A percentile compares a stretch with the other conserved stretches of the same genome.
These are phyloP conservation scores for Akanthomyces muscarius DNA, from an alignment of 2,329 filamentous ascomycete species.

Conservation along the genomic window DNA sequence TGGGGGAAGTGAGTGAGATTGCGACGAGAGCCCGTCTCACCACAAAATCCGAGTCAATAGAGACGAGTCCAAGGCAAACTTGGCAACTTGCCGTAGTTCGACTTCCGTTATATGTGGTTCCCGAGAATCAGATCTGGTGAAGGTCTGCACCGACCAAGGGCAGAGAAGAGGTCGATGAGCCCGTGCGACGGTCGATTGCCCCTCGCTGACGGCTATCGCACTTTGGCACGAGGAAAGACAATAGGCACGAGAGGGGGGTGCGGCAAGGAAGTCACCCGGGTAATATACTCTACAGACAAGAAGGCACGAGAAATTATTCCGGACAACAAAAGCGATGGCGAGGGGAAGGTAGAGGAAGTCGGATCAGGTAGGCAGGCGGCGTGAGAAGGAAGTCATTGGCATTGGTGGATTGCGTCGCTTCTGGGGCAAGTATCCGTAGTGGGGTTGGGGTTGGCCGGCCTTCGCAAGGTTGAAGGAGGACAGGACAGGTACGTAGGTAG, in stretches of 20 bases:
- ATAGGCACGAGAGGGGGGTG: background rate
- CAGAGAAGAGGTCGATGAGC: background rate
- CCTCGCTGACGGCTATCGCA: background rate
- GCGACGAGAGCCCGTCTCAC: background rate
- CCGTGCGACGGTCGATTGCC: background rate
- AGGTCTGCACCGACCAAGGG: background rate
- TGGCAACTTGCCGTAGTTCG: background rate
- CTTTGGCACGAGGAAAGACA: background rate
- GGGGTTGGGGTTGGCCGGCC: background rate
- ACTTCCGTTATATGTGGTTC: background rate
- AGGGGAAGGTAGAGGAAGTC: background rate
- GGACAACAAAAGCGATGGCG: background rate
- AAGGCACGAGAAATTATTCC: background rate
- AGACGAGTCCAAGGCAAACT: background rate
- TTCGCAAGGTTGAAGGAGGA: background rate
- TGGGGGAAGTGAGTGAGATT: background rate
- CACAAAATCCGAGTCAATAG: background rate
- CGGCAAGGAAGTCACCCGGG: background rate
- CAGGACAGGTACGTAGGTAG: too few species aligned
- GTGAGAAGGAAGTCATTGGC: background rate
- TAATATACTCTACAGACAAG: background rate
- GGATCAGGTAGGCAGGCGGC: background rate
- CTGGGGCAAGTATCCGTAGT: conserved; percentile 1
- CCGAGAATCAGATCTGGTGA: background rate
- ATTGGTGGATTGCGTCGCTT: background rate